Evolutionary conservation across 345 rosid species (phyloP), one percentile per base, ranked within the genome.

Genomic region (Nephelium lappaceum): DNA sequence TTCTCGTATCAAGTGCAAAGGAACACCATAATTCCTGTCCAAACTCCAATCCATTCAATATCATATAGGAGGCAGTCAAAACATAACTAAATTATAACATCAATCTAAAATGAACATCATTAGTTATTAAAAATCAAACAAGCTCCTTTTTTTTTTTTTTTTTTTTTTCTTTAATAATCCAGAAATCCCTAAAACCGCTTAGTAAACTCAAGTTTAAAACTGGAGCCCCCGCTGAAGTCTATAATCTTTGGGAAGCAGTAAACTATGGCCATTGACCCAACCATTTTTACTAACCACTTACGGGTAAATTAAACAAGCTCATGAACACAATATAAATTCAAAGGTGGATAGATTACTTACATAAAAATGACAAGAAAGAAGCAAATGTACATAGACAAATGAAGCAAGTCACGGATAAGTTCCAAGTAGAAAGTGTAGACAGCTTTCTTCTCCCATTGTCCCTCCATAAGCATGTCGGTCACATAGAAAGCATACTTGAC

Each of bases 371-470:
- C 97, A 57, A 95, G 90, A 85, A 95, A 95, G 93, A 95, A 95
- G 93, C 99, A 93, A 51, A 95, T 80, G 79, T 95, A 95, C 96
- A 92, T 88, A 23, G 95, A 93, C 84, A 95, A 84, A 88, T 95
- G 99, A 79, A 95, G 97, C 92, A 95, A 85, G 87, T 95, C 99
- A 11, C 93, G 93, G 18, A 95, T 82, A 76, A 95, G 97, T 84
- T 95, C 99, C 91, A 95, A 81, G 85, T 93, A 95, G 83, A 95
- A 95, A 75, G 98, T 95, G 76, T 91, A 95, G 51, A 95, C 92
- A 77, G 98, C 93, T 84, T 90, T 95, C 75, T 73, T 86, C 83
- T 95, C 99, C 99, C 99, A 95, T 82, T 95, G 99, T 70, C 99
- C 99, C 83, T 95, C 99, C 95, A 86, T 92, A 27, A 92, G 89